Conservation (phyloP, 768 basidiomycete genomes). For the Termitomyces sp. region DNA sequence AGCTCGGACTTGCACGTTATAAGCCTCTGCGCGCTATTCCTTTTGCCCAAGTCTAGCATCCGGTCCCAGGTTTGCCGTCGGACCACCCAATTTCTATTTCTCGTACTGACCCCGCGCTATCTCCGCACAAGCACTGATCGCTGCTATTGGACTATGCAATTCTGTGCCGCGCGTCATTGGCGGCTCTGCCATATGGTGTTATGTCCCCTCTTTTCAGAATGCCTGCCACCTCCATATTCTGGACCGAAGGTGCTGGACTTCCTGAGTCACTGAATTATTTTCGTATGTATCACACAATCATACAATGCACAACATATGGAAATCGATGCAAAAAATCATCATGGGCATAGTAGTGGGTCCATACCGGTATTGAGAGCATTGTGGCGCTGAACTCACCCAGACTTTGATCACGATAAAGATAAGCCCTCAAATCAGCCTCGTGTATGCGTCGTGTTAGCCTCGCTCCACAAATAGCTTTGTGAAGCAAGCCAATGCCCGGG, state of each 20-base stretch:
- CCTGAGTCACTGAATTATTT: not conserved
- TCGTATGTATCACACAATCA: not conserved
- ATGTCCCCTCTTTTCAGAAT: too few species aligned
- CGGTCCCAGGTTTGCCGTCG: too few species aligned
- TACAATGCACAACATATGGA: too few species aligned
- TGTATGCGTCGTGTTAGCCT: conserved; percentile 2
- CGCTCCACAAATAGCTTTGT: not conserved
- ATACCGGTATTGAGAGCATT: not conserved
- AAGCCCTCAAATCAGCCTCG: conserved; percentile 9
- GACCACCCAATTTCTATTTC: too few species aligned
- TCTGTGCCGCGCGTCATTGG: not conserved
- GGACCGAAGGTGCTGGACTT: too few species aligned
- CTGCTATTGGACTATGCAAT: not conserved
- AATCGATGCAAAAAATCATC: not conserved
- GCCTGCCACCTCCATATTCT: too few species aligned
- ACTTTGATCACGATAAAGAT: conserved; percentile 6
- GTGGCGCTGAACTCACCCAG: conserved; percentile 6
- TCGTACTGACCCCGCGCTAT: not conserved
- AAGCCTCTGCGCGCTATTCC: not conserved
- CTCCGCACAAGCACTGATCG: too few species aligned
- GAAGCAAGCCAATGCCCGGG: conserved; percentile 1
- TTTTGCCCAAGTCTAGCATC: conserved; percentile 2
- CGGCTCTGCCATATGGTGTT: too few species aligned
- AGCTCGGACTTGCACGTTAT: not conserved
- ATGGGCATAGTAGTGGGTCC: not conserved